Percentiles rank a stretch among this genome's conserved stretches.
phyloP scores from a whole-genome alignment of 805 yeast species.

The Pichia nanzhaoensis region DNA sequence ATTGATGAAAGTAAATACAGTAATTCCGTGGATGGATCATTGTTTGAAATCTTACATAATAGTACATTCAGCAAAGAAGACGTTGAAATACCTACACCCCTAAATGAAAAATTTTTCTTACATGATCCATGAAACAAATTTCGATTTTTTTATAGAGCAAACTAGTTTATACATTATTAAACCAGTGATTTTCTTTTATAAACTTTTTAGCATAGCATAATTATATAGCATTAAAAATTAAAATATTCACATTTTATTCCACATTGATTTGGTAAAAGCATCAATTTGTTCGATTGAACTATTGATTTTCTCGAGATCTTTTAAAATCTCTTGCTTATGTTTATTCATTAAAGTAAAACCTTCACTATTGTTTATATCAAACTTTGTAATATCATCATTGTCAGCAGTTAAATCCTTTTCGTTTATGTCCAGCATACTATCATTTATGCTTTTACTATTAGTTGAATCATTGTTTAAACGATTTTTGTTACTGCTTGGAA shows the following conservation, averaged over 20 bases:
- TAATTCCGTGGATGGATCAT: too few species aligned
- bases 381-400: constrained; percentile 5
- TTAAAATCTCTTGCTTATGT: constrained; percentile 43
- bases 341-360: constrained; percentile 46
- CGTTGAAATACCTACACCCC: too few species aligned
- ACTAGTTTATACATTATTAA: too few species aligned
- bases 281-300: constrained; percentile 43
- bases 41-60: too few species aligned
- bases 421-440: too few species aligned
- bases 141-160: too few species aligned
- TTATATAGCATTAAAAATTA: constrained; percentile 6
- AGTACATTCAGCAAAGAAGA: too few species aligned
- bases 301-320: constrained; percentile 46
- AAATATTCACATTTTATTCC: constrained; percentile 26
- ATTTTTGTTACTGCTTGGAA: neutral
- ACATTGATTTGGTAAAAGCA: constrained; percentile 36
- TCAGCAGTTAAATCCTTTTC: neutral
- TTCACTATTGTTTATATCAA: constrained; percentile 32
- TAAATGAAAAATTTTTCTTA: too few species aligned
- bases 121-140: too few species aligned
- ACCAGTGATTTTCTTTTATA: too few species aligned
- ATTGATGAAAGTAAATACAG: too few species aligned
- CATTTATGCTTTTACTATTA: neutral
- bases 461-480: neutral
- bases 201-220: neutral